Base-by-base conservation (phyloP, 768 basidiomycete species). In the Atractiella rhizophila region DNA sequence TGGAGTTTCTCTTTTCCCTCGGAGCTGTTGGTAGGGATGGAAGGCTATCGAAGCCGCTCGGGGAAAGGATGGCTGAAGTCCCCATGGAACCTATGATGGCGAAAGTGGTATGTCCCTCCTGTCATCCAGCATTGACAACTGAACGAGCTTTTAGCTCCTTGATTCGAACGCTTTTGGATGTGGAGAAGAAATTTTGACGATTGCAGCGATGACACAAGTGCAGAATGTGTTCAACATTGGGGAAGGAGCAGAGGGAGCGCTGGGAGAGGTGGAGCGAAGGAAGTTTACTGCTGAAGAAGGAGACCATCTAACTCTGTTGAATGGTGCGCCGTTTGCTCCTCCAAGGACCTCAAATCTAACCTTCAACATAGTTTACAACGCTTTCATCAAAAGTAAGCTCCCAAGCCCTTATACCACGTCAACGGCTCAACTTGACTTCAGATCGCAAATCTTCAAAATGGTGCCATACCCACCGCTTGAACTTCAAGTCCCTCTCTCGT, bases 211-310 rank as follows among this genome's bases (percentile, higher is more conserved):
- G 80, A 78, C 76, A 5, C 68, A 83, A 7, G 68, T 96, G 6
- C 43, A 91, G 81, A 83, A 94, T 51, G 72, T 76, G 2, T 98
- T 98, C 56, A 58, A 86, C 20, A 79, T 80, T 41, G 74, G 77
- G 4, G 79, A 83, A 2, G 85, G 83, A 5, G 71, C 76, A 7
- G 67, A 70, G 5, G 81, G 81, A 11, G 81, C 82, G 1, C 56
- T 82, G 25, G 83, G 78, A 4, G 88, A 96, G 58, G 62, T 96
- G 12, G 86, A 96, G 58, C 66, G 83, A 37, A 63, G 91, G 43
- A 96, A 96, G 56, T 96, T 96, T 52, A 96, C 83, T 0, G 83
- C 86, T 0, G 86, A 96, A 59, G 91, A 98, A 69, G 91, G 91
- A 53, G 91, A 98, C 55, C 91, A 98, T 56, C 63, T 96, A 18